Base-by-base conservation (phyloP, 1,284 basidiomycete species). In the Heliocybe sulcata region DNA sequence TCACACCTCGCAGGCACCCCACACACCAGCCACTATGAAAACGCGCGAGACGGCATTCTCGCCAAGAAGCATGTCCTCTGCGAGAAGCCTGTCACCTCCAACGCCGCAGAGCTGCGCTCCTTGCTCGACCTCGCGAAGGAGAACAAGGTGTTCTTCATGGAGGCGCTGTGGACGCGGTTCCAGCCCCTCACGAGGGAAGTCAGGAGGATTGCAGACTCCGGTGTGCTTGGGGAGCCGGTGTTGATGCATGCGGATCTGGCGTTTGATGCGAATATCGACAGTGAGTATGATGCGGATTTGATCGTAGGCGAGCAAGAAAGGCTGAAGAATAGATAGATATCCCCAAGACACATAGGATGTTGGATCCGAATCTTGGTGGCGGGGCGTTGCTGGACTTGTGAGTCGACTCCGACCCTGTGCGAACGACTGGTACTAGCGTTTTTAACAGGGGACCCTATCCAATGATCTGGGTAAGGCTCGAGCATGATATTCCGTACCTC, bases 1-100 rank as follows among this genome's bases (percentile, higher is more conserved):
- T n/a, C n/a, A n/a, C n/a, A n/a, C 31, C 8, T 23, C 29, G 6
- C 65, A 82, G 89, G 90, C 22, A 94, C 94, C 1, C 94, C 93
- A 3, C 92, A 96, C 67, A 89, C 90, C 0, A 77, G 79, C 58
- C 94, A 97, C 73, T 92, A 92, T 66, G 73, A 77, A 56, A 91
- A 92, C 63, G 83, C 90, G 1, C 74, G 88, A 59, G 84, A 83
- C 52, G 88, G 89, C 8, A 80, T 95, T 57, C 78, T 82, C 55
- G 88, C 87, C 1, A 85, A 85, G 52, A 97, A 95, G 69, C 81
- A 94, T 67, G 87, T 96, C 20, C 81, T 94, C 19, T 90, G 90
- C 70, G 92, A 95, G 72, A 94, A 94, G 65, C 84, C 87, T 0
- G 81, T 85, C 23, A 90, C 86, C 1, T 77, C 70, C 54, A 89